Conservation (phyloP, 495 filamentous ascomycete species). For the Paragyromitra xinjiangensis region DNA sequence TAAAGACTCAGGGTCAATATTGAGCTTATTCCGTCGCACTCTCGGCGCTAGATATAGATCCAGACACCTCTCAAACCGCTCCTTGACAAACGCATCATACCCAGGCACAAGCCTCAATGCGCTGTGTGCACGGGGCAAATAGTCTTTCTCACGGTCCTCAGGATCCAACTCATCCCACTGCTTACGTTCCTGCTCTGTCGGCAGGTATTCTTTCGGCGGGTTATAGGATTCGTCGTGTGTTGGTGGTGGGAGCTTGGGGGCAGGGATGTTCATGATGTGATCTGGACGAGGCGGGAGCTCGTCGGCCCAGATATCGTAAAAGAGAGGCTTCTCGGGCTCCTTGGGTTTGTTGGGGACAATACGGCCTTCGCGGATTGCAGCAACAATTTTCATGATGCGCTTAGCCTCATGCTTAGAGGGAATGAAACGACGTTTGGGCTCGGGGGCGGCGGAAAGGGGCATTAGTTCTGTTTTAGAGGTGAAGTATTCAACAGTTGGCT, state of each 20-base stretch:
- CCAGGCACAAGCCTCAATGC: slow-evolving; percentile 90
- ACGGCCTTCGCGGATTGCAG: slow-evolving; percentile 90
- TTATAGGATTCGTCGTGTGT: slow-evolving; percentile 96
- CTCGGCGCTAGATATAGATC: slow-evolving; percentile 95
- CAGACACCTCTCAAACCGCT: slow-evolving; percentile 93
- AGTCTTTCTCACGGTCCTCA: slow-evolving; percentile 90
- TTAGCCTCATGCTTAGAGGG: slow-evolving; percentile 99
- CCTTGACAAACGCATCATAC: slow-evolving; percentile 89
- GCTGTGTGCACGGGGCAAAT: slow-evolving; percentile 79
- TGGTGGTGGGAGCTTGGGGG: slow-evolving; percentile 91
- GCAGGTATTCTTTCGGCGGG: slow-evolving; percentile 94
- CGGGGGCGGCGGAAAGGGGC: slow-evolving; percentile 92
- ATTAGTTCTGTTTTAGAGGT: slow-evolving; percentile 88
- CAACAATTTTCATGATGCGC: slow-evolving; percentile 96
- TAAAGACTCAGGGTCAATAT: slow-evolving; percentile 93
- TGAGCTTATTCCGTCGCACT: slow-evolving; percentile 89
- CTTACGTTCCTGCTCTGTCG: slow-evolving; percentile 81
- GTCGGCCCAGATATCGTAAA: slow-evolving; percentile 94
- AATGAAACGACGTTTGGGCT: slow-evolving; percentile 93
- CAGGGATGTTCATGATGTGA: slow-evolving; percentile 94
- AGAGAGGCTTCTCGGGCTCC: slow-evolving; percentile 70
- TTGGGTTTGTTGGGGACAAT: slow-evolving; percentile 91
- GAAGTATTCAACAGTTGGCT: slow-evolving; percentile 92
- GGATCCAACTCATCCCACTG: slow-evolving; percentile 89
- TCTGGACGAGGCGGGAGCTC: slow-evolving; percentile 78